These are phyloP conservation scores for Rachicladosporium sp. DNA, from an alignment of 2,329 filamentous ascomycete species.

Conservation along the genomic window DNA sequence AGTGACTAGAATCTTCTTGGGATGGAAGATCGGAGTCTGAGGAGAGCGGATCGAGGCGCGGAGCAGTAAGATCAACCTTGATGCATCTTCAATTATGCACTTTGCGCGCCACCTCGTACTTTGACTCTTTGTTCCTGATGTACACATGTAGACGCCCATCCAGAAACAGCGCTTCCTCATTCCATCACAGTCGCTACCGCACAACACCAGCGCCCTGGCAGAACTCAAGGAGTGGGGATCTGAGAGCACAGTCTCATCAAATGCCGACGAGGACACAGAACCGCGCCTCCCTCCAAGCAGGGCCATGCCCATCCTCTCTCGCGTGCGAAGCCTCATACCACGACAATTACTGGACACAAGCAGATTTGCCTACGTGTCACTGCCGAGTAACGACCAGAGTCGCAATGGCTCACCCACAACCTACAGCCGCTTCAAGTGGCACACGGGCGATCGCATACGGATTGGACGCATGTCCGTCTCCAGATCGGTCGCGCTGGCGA, in stretches of 20 bases:
- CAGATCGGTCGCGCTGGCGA: slow-evolving; percentile 28
- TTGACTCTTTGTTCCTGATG: too few species aligned
- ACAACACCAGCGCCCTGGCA: slow-evolving; percentile 6
- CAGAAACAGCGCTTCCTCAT: background rate
- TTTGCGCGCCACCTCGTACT: too few species aligned
- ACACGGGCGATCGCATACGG: slow-evolving; percentile 10
- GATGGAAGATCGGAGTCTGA: slow-evolving; percentile 26
- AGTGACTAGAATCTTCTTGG: slow-evolving; percentile 54
- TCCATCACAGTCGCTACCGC: background rate
- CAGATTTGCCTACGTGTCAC: slow-evolving; percentile 33
- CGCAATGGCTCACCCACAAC: slow-evolving; percentile 4
- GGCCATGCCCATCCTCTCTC: slow-evolving; percentile 13
- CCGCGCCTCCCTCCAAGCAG: slow-evolving; percentile 6
- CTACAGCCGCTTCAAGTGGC: slow-evolving; percentile 1
- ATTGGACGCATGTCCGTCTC: slow-evolving; percentile 26
- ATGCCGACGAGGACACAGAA: slow-evolving; percentile 9
- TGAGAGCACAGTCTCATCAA: slow-evolving; percentile 7
- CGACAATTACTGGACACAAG: slow-evolving; percentile 32
- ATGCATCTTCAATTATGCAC: too few species aligned
- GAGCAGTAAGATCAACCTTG: background rate
- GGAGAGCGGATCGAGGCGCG: slow-evolving; percentile 15
- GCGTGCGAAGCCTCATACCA: slow-evolving; percentile 32
- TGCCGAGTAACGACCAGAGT: slow-evolving; percentile 20
- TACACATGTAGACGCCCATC: too few species aligned
- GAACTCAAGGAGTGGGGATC: slow-evolving; percentile 5